Conservation (phyloP, 2,329 filamentous ascomycete genomes). For the Aspergillus sergii region DNA sequence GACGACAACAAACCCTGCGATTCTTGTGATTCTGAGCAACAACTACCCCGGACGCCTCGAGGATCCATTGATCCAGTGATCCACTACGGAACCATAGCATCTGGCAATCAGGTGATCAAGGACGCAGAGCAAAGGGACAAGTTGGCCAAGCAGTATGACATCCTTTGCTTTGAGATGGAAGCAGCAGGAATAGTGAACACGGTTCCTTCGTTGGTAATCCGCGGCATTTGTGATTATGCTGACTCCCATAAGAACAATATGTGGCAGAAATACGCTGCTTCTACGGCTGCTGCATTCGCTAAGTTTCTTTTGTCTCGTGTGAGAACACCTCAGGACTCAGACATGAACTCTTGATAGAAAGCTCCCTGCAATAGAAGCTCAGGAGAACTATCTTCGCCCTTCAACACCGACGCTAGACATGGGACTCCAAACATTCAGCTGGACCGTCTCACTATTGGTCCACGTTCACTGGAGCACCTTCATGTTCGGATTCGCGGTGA, state of each 20-base stretch:
- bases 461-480: conserved; percentile 2
- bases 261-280: not conserved
- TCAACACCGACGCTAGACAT: not conserved
- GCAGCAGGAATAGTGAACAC: not conserved
- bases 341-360: not conserved
- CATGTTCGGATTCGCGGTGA: conserved; percentile 16
- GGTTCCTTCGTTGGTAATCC: not conserved
- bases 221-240: not conserved
- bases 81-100: not conserved
- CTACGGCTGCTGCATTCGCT: not conserved
- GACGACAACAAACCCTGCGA: too few species aligned
- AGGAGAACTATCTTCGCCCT: too few species aligned
- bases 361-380: too few species aligned
- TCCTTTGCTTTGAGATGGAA: not conserved
- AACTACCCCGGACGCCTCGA: not conserved
- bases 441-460: conserved; percentile 4
- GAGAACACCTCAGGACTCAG: not conserved
- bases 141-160: not conserved
- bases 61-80: not conserved
- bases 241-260: not conserved
- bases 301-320: not conserved
- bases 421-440: not conserved
- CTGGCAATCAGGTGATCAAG: not conserved
- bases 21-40: not conserved
- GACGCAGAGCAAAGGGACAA: not conserved